Evolutionary conservation across 2,329 filamentous ascomycete species (phyloP).

Genomic region (Diaporthe batatas): DNA sequence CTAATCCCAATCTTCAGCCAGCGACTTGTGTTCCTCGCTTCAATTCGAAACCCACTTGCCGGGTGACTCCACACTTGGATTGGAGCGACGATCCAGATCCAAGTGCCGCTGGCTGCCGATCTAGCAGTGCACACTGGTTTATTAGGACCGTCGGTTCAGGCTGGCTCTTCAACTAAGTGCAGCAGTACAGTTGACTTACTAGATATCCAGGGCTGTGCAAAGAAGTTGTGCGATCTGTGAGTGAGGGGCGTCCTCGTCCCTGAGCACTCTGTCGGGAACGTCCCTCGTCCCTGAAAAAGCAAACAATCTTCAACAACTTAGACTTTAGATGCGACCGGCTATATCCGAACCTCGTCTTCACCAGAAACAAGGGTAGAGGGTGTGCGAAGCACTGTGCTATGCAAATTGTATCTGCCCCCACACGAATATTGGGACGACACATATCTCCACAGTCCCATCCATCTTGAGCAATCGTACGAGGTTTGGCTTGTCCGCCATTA

Average conservation of each 20-base stretch:
- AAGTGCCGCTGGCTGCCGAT: background rate
- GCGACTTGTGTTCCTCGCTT: conserved; percentile 9
- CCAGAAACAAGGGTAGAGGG: background rate
- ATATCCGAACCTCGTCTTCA: background rate
- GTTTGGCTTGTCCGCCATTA: background rate
- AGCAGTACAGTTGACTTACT: too few relatives aligned
- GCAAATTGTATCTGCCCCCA: background rate
- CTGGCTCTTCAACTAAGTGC: background rate
- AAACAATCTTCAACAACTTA: background rate
- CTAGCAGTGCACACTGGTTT: background rate
- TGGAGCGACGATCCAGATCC: background rate
- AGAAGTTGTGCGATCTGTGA: background rate
- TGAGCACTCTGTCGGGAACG: background rate
- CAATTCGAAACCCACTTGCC: conserved; percentile 25
- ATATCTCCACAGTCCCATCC: conserved; percentile 3
- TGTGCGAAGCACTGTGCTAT: background rate
- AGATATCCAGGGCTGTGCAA: too few relatives aligned
- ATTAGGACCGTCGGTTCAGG: background rate
- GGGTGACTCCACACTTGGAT: background rate
- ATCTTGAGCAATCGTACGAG: conserved; percentile 2
- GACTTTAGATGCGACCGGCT: background rate
- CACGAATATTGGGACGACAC: conserved; percentile 4
- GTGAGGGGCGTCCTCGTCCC: too few relatives aligned
- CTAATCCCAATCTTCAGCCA: conserved; percentile 7
- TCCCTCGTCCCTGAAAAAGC: background rate